Base-by-base conservation (phyloP, 352 stramenopile species). In the Globisporangium lucens region DNA sequence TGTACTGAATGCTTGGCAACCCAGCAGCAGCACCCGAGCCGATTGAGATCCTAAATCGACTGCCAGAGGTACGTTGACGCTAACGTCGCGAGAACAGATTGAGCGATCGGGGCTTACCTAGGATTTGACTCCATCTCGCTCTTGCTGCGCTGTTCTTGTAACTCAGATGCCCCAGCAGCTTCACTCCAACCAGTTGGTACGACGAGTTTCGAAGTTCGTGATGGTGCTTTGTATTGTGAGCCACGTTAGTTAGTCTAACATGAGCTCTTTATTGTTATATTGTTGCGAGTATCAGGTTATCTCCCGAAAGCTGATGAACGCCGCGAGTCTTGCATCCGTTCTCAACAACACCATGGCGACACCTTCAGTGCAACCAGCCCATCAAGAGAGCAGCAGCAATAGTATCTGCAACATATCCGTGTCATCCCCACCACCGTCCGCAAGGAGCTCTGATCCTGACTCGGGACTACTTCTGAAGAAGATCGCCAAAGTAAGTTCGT, bases 161-260 rank as follows among this genome's bases (percentile, higher is more conserved):
- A 55, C 15, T 3, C 55, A 65, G 59, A 65, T n/a, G 1, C 59
- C 29, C 3, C 17, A 57, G 17, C 59, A 57, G 17, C 64, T 77
- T 60, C 64, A 75, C 61, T 51, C 67, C 20, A 59, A 75, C 29
- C 73, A 79, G 61, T 20, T 79, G 61, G 73, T 79, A 69, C 33
- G 38, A 69, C 33, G 30, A 15, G 5, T n/a, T 2, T 2, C n/a
- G 27, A 17, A 3, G 24, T 35, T 36, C 7, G 52, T 56, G n/a
- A 20, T 10, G 51, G 24, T 7, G 10, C 24, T 29, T 56, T 56
- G 24, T 12, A 9, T 56, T 30, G 43, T 22, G 17, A 49, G 2
- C 17, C 49, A 56, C 13, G 24, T 24, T n/a, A n/a, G 47, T 2
- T 55, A 29, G 22, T 27, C n/a, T 24, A 7, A 29, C 49, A 56